phyloP scores from a whole-genome alignment of 805 yeast species.

The Kockiozyma suomiensis region DNA sequence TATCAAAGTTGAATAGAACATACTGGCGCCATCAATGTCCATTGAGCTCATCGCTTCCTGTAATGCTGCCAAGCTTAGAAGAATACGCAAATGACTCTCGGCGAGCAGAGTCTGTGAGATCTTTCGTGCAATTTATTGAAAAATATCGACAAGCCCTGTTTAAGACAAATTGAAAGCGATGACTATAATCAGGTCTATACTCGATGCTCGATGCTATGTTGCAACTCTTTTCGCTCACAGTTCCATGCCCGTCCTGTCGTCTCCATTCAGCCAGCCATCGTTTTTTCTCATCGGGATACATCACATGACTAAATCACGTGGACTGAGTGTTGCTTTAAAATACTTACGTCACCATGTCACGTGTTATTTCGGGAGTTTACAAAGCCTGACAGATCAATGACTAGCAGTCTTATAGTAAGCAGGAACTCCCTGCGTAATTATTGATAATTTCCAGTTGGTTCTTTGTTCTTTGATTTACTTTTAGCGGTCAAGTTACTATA shows the following conservation, averaged over 20 bases:
- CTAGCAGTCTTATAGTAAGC: neutral
- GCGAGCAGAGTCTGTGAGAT: too few species aligned
- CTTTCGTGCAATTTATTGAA: too few species aligned
- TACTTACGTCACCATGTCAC: neutral
- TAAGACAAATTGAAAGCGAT: too few species aligned
- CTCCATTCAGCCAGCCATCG: neutral
- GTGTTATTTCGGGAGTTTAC: neutral
- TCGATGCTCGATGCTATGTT: too few species aligned
- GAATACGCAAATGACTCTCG: neutral
- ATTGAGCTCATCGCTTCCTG: constrained; percentile 19
- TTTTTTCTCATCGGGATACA: too few species aligned
- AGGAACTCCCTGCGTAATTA: neutral
- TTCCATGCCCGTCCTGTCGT: neutral
- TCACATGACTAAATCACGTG: constrained; percentile 10
- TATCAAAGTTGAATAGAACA: neutral
- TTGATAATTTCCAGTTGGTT: neutral
- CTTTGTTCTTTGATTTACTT: neutral
- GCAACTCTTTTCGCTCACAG: neutral
- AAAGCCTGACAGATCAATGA: constrained; percentile 7
- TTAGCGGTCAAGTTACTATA: neutral
- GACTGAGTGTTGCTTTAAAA: neutral
- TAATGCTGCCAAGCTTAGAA: neutral
- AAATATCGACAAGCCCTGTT: too few species aligned
- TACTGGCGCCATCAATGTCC: constrained; percentile 24
- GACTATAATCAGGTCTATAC: too few species aligned